Base-by-base conservation (phyloP, 148 eudicot species). In the Vaccinium darrowii region DNA sequence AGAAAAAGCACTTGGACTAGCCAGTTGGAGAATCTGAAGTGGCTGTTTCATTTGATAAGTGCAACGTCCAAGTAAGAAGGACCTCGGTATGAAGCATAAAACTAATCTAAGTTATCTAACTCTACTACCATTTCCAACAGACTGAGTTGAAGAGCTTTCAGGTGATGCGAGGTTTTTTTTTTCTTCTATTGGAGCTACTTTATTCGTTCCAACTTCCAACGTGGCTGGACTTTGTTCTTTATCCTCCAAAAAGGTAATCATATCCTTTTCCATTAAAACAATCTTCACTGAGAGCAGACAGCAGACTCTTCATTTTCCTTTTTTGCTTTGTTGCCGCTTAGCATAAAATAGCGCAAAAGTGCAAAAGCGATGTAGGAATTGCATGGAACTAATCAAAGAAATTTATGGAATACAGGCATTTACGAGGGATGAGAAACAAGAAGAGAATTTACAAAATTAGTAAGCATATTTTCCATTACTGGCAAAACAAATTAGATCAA, bases 381-480 rank as follows among this genome's bases (percentile, higher is more conserved):
- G 11, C 8, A 27, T 27, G 51, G 51, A 65, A 74, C 30, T 51
- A 47, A 1, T 30, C 23, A 50, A 79, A 54, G 56, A 79, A 79
- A 16, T n/a, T 54, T 11, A 27, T 71, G 15, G 39, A 50, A 33
- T n/a, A 63, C 76, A 33, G 13, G 39, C 79, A 80, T 84, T 60
- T 77, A 60, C 62, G 63, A 76, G 81, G 10, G 8, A 25, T 30
- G 27, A 50, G 60, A 77, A 19, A 49, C 62, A 47, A 23, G 73
- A 84, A 84, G 53, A 58, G 18, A 76, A 60, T 75, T 39, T 60
- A 80, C 77, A 73, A 57, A 80, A 78, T 27, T 80, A 85, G 84
- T 53, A 73, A 56, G 69, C 72, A 36, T 57, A 56, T 47, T n/a
- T 78, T 33, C 54, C 79, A 43, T 85, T 56, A 54, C 51, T 63